Percentiles rank a stretch among this genome's conserved stretches.
phyloP scores from a whole-genome alignment of 441 rosid species.

The Omphalea diandra region DNA sequence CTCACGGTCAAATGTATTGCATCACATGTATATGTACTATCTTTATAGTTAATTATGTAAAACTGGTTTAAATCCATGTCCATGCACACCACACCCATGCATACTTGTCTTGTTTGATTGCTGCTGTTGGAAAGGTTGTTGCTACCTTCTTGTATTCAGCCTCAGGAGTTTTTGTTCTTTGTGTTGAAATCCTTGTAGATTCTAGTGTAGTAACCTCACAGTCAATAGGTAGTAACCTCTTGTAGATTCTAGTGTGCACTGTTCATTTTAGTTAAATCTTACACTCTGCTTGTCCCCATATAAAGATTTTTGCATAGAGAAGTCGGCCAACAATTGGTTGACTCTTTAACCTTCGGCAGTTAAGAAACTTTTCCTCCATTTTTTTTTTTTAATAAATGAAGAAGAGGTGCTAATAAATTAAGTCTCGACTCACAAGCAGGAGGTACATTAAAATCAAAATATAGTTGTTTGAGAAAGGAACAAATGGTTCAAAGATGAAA shows the following conservation, averaged over 20 bases:
- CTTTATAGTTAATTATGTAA: background rate
- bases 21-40: no score
- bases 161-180: background rate
- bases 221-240: background rate
- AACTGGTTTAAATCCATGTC: background rate
- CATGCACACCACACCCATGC: background rate
- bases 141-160: background rate
- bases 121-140: background rate
- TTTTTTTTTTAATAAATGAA: background rate
- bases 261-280: background rate
- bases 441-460: background rate
- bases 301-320: background rate
- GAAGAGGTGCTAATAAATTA: background rate
- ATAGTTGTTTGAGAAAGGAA: conserved; percentile 3
- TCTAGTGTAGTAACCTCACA: no score
- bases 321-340: background rate
- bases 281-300: background rate
- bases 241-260: background rate
- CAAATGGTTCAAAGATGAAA: no score
- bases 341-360: background rate
- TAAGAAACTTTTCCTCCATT: background rate
- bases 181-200: conserved; percentile 3
- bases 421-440: background rate
- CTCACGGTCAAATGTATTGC: background rate
- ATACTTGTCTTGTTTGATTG: background rate